Conservation (phyloP, 345 rosid species). For the Hibiscus trionum region DNA sequence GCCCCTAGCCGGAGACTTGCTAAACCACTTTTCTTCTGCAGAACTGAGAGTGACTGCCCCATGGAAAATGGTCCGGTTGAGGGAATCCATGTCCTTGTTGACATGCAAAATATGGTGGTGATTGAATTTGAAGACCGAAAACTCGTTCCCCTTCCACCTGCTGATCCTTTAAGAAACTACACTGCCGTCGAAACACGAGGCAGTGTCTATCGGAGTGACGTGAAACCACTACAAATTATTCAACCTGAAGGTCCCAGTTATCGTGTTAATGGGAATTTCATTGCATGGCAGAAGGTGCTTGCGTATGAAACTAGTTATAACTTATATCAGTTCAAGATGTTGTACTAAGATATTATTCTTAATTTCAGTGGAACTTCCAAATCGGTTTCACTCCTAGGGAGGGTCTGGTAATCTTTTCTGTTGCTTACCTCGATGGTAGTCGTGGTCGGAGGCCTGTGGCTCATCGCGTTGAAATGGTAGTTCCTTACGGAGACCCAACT, state of each 20-base stretch:
- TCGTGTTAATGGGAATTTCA: conserved; percentile 51
- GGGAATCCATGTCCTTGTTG: conserved; percentile 63
- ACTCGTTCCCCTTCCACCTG: conserved; percentile 60
- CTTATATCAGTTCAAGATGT: conserved; percentile 7
- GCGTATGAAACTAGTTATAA: background rate
- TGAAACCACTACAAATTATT: conserved; percentile 57
- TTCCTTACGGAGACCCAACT: conserved; percentile 78
- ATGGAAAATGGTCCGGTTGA: conserved; percentile 81
- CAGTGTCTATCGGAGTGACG: conserved; percentile 67
- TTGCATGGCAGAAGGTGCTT: conserved; percentile 66
- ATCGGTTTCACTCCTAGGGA: conserved; percentile 76
- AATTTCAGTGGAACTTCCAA: conserved; percentile 65
- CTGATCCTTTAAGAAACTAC: conserved; percentile 70
- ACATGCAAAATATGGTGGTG: conserved; percentile 71
- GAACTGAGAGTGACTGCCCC: conserved; percentile 68
- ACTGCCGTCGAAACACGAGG: conserved; percentile 65
- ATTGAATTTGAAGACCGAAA: conserved; percentile 67
- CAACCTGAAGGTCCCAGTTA: conserved; percentile 83
- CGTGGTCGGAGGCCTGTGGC: conserved; percentile 70
- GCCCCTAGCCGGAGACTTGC: conserved; percentile 62
- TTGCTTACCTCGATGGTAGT: conserved; percentile 64
- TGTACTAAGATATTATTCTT: background rate
- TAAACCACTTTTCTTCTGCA: conserved; percentile 58
- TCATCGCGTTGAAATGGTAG: conserved; percentile 80
- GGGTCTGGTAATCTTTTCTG: conserved; percentile 60